These are phyloP conservation scores for Neohortaea acidophila DNA, from an alignment of 495 filamentous ascomycete genomes.

Conservation along the genomic window DNA sequence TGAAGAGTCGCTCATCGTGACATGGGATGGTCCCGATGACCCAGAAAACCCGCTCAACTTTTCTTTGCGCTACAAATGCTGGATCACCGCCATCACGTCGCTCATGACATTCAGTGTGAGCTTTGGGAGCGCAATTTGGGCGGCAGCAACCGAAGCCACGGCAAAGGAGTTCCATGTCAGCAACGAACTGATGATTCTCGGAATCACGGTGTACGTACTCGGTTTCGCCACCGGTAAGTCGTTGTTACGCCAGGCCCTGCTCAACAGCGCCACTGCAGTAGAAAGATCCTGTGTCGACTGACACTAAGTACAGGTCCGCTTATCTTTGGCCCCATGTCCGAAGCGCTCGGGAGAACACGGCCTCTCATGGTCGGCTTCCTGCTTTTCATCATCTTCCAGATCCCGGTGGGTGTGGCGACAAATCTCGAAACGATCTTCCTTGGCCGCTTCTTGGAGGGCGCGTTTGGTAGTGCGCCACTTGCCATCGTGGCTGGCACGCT, in stretches of 20 bases:
- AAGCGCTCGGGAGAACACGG: slow-evolving; percentile 37
- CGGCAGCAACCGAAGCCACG: slow-evolving; percentile 32
- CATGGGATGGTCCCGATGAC: slow-evolving; percentile 10
- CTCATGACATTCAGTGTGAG: slow-evolving; percentile 42
- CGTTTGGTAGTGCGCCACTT: slow-evolving; percentile 49
- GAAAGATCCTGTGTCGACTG: no score
- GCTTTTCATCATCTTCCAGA: slow-evolving; percentile 45
- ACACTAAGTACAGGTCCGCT: slow-evolving; percentile 32
- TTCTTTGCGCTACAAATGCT: slow-evolving; percentile 15
- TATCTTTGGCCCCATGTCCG: slow-evolving; percentile 41
- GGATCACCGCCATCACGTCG: slow-evolving; percentile 24
- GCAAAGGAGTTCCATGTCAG: slow-evolving; percentile 33
- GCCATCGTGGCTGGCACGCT: slow-evolving; percentile 45
- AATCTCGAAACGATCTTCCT: slow-evolving; percentile 45
- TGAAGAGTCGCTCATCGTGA: slow-evolving; percentile 7
- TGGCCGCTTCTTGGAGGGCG: slow-evolving; percentile 45
- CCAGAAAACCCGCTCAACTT: slow-evolving; percentile 15
- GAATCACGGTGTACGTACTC: slow-evolving; percentile 38
- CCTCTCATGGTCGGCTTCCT: slow-evolving; percentile 40
- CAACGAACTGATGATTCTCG: slow-evolving; percentile 36
- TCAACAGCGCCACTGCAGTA: no score
- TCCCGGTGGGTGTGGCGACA: slow-evolving; percentile 44
- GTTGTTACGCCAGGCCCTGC: neutral
- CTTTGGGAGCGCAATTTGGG: slow-evolving; percentile 43
- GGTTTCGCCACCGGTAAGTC: slow-evolving; percentile 13